These are phyloP conservation scores for Chaetoscypha palmicola DNA, from an alignment of 2,329 filamentous ascomycete genomes.

Conservation along the genomic window DNA sequence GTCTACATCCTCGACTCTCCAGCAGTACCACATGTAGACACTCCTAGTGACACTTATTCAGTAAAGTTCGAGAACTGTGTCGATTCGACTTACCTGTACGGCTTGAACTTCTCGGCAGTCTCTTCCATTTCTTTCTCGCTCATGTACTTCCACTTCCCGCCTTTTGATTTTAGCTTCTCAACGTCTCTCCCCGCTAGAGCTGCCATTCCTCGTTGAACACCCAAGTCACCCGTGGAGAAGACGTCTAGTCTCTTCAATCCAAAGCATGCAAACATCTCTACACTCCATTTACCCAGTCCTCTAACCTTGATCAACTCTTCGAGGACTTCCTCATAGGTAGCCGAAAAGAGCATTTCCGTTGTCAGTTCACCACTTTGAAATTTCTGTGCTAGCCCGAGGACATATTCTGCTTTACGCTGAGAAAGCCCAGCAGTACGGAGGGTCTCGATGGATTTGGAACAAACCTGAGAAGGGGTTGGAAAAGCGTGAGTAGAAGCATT, in stretches of 20 bases:
- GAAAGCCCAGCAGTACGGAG: conserved; percentile 84
- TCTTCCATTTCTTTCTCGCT: conserved; percentile 85
- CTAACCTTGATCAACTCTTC: conserved; percentile 77
- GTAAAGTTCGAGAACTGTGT: background rate
- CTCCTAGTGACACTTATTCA: conserved; percentile 43
- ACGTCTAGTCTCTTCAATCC: conserved; percentile 92
- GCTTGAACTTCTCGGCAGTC: conserved; percentile 69
- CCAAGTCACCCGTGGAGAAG: conserved; percentile 84
- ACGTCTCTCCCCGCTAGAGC: conserved; percentile 78
- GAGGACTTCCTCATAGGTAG: conserved; percentile 79
- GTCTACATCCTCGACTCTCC: conserved; percentile 77
- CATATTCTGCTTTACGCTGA: conserved; percentile 92
- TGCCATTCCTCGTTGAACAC: conserved; percentile 91
- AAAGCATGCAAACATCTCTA: conserved; percentile 98
- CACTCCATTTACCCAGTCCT: conserved; percentile 82
- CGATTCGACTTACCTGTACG: conserved; percentile 55
- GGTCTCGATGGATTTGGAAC: conserved; percentile 51
- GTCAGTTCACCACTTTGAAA: conserved; percentile 70
- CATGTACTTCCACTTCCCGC: conserved; percentile 98
- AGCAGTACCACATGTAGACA: conserved; percentile 99
- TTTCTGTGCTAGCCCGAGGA: conserved; percentile 76
- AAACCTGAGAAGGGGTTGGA: conserved; percentile 70
- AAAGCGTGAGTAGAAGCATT: conserved; percentile 42
- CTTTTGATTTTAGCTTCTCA: conserved; percentile 69
- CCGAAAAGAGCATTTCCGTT: conserved; percentile 66